Percentiles rank a stretch among this genome's conserved stretches.
Evolutionary conservation across 352 stramenopile genomes (phyloP).

Genomic region (Phytophthora pluvialis): DNA sequence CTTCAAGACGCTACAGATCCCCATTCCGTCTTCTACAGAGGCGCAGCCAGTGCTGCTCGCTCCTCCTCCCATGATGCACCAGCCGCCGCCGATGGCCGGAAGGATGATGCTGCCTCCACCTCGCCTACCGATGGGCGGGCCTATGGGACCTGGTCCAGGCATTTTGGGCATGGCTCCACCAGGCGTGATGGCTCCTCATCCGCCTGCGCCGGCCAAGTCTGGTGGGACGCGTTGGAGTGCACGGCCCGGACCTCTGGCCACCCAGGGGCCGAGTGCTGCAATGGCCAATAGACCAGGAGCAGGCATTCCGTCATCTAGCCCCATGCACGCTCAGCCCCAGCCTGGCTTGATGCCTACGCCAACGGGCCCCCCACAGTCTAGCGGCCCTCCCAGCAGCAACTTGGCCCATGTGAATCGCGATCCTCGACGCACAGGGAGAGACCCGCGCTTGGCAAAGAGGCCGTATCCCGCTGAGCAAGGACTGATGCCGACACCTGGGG

Average conservation of each 20-base stretch:
- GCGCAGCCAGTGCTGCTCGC: constrained; percentile 61
- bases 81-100: constrained; percentile 34
- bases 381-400: constrained; percentile 34
- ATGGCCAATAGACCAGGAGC: constrained; percentile 32
- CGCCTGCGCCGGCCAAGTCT: constrained; percentile 45
- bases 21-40: constrained; percentile 67
- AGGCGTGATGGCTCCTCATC: constrained; percentile 37
- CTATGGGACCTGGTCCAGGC: constrained; percentile 40
- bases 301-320: constrained; percentile 30
- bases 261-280: constrained; percentile 34
- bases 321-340: constrained; percentile 35
- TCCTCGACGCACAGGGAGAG: constrained; percentile 55
- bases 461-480: constrained; percentile 33
- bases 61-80: constrained; percentile 41
- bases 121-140: constrained; percentile 37
- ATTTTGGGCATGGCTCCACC: constrained; percentile 60
- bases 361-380: constrained; percentile 28
- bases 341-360: constrained; percentile 41
- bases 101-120: constrained; percentile 49
- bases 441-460: constrained; percentile 65
- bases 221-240: constrained; percentile 71
- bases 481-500: constrained; percentile 23
- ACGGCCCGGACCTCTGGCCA: constrained; percentile 55
- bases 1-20: constrained; percentile 86
- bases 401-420: constrained; percentile 50